phyloP scores from a whole-genome alignment of 768 basidiomycete genomes.

The Suillus ampliporus region DNA sequence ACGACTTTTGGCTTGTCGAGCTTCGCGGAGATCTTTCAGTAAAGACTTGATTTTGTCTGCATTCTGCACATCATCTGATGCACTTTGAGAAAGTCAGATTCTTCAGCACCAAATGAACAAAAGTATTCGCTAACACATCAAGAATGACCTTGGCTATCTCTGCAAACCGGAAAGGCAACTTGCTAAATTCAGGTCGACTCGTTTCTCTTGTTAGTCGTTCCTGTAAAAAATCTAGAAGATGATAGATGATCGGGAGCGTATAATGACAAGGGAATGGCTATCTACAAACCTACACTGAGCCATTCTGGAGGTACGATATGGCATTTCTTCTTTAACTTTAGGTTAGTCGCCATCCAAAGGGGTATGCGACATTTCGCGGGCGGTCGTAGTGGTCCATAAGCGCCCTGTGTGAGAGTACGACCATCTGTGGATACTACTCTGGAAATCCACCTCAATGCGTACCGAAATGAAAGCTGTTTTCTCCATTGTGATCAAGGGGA shows the following conservation, averaged over 20 bases:
- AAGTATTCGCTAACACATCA: slow-evolving; percentile 73
- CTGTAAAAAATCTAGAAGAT: slow-evolving; percentile 75
- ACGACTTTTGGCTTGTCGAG: slow-evolving; percentile 91
- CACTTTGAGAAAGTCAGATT: slow-evolving; percentile 50
- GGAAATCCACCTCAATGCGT: slow-evolving; percentile 5
- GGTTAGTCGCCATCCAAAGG: slow-evolving; percentile 93
- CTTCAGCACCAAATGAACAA: not conserved
- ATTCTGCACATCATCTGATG: slow-evolving; percentile 86
- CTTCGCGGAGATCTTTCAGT: slow-evolving; percentile 94
- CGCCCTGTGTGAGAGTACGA: slow-evolving; percentile 58
- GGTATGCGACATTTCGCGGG: slow-evolving; percentile 88
- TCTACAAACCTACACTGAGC: slow-evolving; percentile 77
- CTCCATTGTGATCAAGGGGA: slow-evolving; percentile 91
- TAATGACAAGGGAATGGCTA: not conserved
- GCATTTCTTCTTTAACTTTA: slow-evolving; percentile 95
- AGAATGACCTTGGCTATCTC: slow-evolving; percentile 91
- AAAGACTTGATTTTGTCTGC: slow-evolving; percentile 85
- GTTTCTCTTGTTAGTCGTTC: slow-evolving; percentile 78
- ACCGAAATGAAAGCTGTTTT: slow-evolving; percentile 89
- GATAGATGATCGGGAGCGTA: slow-evolving; percentile 1
- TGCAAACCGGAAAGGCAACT: slow-evolving; percentile 84
- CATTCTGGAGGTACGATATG: slow-evolving; percentile 90
- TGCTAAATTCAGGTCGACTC: slow-evolving; percentile 71
- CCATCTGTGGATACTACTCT: not conserved
- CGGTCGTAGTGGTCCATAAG: slow-evolving; percentile 91